Conservation (phyloP, 2,329 filamentous ascomycete genomes). For the Elsinoe batatas region DNA sequence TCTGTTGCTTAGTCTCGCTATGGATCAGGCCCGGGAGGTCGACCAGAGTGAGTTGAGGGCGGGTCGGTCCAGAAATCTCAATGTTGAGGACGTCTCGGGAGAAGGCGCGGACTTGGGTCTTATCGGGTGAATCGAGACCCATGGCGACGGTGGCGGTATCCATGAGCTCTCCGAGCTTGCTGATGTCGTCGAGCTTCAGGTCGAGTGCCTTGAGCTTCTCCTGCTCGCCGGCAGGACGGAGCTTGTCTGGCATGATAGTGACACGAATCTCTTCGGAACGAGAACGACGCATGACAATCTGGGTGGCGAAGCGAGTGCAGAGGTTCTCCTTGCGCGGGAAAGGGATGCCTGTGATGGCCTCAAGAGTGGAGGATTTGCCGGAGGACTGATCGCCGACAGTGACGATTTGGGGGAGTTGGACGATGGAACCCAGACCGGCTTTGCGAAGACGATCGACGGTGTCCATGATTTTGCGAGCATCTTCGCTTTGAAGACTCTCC, state of each 20-base stretch:
- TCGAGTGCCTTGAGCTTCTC: constrained; percentile 26
- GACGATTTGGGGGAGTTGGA: constrained; percentile 25
- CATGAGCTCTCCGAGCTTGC: constrained; percentile 41
- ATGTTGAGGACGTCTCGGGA: constrained; percentile 40
- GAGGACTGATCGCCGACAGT: constrained; percentile 52
- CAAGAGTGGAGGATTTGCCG: constrained; percentile 56
- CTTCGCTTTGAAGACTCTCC: constrained; percentile 32
- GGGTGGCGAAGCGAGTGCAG: constrained; percentile 53
- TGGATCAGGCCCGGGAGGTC: constrained; percentile 33
- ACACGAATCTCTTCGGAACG: constrained; percentile 16
- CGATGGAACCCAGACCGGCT: constrained; percentile 32
- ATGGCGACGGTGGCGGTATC: constrained; percentile 43
- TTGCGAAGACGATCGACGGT: constrained; percentile 44
- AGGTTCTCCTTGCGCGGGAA: constrained; percentile 48
- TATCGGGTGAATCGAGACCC: constrained; percentile 30
- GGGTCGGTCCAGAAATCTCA: constrained; percentile 36
- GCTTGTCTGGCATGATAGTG: constrained; percentile 23
- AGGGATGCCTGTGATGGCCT: constrained; percentile 52
- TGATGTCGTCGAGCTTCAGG: constrained; percentile 26
- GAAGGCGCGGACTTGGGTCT: constrained; percentile 25
- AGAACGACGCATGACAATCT: constrained; percentile 44
- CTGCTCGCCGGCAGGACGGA: constrained; percentile 21
- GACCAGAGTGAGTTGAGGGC: constrained; percentile 28
- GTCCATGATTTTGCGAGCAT: constrained; percentile 41
- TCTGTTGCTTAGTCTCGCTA: constrained; percentile 24